A percentile compares a stretch with the other conserved stretches of the same genome.
phyloP scores from a whole-genome alignment of 2,329 filamentous ascomycete genomes.

The Diaporthe sp. region DNA sequence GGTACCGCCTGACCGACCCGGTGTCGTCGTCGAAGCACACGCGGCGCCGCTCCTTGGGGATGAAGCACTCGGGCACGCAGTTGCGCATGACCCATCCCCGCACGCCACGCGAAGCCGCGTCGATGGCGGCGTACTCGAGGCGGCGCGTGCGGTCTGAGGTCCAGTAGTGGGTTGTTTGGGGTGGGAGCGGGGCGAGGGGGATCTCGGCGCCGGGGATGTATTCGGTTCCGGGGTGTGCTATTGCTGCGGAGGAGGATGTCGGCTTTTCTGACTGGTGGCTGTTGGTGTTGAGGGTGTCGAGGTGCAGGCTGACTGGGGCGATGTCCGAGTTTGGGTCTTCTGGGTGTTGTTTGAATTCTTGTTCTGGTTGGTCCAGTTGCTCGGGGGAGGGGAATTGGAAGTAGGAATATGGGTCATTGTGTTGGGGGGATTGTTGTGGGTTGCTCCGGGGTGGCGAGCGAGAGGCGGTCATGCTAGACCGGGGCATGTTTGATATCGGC shows the following conservation, averaged over 20 bases:
- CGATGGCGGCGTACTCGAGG: constrained; percentile 74
- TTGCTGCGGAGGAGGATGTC: constrained; percentile 51
- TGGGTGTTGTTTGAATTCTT: not conserved
- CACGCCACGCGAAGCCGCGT: constrained; percentile 69
- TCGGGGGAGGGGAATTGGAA: constrained; percentile 48
- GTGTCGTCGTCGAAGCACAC: constrained; percentile 70
- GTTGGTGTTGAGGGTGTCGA: constrained; percentile 31
- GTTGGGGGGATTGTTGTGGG: constrained; percentile 41
- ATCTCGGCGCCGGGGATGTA: constrained; percentile 33
- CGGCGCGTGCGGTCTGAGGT: constrained; percentile 71
- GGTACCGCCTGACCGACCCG: constrained; percentile 72
- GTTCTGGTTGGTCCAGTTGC: constrained; percentile 30
- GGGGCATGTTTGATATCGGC: constrained; percentile 41
- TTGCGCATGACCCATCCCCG: constrained; percentile 69
- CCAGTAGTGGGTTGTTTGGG: constrained; percentile 74
- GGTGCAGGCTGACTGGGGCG: constrained; percentile 29
- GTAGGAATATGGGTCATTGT: constrained; percentile 49
- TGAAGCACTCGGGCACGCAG: constrained; percentile 70
- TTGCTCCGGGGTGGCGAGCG: constrained; percentile 39
- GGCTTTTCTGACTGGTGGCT: constrained; percentile 37
- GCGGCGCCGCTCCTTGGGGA: constrained; percentile 60
- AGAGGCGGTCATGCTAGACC: constrained; percentile 40
- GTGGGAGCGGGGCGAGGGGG: constrained; percentile 55
- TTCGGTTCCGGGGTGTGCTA: constrained; percentile 26
- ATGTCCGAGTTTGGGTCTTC: constrained; percentile 27